Conservation (phyloP, 345 rosid species). For the Pseudoturritis turrita region DNA sequence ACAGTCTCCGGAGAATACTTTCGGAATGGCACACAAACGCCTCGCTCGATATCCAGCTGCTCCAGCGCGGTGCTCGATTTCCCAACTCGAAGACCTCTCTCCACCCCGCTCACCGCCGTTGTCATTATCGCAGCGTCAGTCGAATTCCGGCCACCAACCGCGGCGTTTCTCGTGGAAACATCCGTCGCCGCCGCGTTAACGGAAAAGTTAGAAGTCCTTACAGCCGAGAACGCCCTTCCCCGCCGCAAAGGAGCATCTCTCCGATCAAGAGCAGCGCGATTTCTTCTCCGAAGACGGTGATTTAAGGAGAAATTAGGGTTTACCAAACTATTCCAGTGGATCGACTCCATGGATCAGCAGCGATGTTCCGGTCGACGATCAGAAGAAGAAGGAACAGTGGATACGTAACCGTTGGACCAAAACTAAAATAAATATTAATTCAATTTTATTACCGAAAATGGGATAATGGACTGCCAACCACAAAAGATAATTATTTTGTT, state of each 20-base stretch:
- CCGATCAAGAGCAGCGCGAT: background rate
- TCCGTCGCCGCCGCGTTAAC: constrained; percentile 18
- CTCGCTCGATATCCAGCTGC: constrained; percentile 90
- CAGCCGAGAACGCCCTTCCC: constrained; percentile 6
- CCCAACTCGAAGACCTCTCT: constrained; percentile 10
- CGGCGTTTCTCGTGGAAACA: background rate
- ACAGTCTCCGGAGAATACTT: constrained; percentile 94
- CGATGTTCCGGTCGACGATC: background rate
- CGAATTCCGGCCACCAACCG: constrained; percentile 4
- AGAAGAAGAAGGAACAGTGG: constrained; percentile 4
- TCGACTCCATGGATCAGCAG: constrained; percentile 30
- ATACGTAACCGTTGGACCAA: constrained; percentile 18
- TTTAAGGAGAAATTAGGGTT: background rate
- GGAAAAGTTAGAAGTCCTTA: constrained; percentile 6
- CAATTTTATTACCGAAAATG: background rate
- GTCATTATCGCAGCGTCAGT: constrained; percentile 11
- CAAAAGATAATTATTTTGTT: constrained; percentile 2
- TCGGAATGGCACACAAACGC: constrained; percentile 96
- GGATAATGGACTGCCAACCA: constrained; percentile 30
- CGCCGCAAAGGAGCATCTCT: constrained; percentile 23
- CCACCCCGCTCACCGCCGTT: constrained; percentile 5
- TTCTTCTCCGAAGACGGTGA: background rate
- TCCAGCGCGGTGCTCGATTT: constrained; percentile 72
- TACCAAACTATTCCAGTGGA: constrained; percentile 19
- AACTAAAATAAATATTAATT: background rate